phyloP scores from a whole-genome alignment of 305 asterid species.

The Withania somnifera region DNA sequence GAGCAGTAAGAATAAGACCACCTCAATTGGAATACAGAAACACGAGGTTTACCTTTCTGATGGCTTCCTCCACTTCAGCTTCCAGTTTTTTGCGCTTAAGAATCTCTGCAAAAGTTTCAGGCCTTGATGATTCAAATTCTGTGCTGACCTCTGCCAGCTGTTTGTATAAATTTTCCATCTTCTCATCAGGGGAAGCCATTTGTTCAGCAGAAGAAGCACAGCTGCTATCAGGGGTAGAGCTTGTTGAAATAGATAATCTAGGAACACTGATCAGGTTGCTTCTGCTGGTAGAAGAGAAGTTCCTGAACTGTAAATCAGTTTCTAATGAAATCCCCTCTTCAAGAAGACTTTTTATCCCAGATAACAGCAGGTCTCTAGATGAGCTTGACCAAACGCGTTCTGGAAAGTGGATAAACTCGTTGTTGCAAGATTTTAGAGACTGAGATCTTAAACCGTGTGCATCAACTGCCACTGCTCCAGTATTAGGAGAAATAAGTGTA shows the following conservation, averaged over 20 bases:
- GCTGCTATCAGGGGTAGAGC: constrained; percentile 18
- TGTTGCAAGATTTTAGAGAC: constrained; percentile 19
- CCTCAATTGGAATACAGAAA: not conserved
- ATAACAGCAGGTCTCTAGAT: constrained; percentile 16
- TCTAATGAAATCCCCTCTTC: not conserved
- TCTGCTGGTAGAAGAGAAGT: constrained; percentile 1
- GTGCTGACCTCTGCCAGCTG: constrained; percentile 25
- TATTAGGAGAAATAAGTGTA: constrained; percentile 9
- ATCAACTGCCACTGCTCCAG: constrained; percentile 15
- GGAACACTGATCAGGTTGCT: constrained; percentile 7
- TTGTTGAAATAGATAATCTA: constrained; percentile 14
- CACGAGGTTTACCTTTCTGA: constrained; percentile 30
- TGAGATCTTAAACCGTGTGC: constrained; percentile 19
- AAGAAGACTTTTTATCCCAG: constrained; percentile 5
- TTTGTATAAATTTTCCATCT: constrained; percentile 19
- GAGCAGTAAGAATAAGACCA: not conserved
- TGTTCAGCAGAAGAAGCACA: constrained; percentile 19
- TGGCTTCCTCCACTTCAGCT: constrained; percentile 38
- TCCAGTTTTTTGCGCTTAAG: constrained; percentile 29
- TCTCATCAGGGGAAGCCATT: constrained; percentile 15
- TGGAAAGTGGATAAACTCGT: constrained; percentile 17
- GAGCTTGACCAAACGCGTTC: constrained; percentile 15
- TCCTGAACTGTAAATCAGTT: not conserved
- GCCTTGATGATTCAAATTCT: constrained; percentile 32
- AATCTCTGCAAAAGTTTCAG: constrained; percentile 33